Evolutionary conservation across 2,329 filamentous ascomycete genomes (phyloP).

Genomic region (Fusarium keratoplasticum): DNA sequence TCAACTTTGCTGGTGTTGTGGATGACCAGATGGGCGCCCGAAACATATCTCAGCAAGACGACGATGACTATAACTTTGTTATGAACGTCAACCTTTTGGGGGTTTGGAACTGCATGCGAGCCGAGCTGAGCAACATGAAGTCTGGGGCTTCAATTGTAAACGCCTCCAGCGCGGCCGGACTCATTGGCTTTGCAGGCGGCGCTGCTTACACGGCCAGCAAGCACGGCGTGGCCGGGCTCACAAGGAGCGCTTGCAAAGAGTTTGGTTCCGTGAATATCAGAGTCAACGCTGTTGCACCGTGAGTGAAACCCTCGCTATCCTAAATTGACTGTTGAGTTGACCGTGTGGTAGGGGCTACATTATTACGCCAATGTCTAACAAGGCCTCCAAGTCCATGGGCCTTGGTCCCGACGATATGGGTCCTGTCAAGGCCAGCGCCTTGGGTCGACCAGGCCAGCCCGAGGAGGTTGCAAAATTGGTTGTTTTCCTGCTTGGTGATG

Average conservation of each 20-base stretch:
- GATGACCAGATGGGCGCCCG: background rate
- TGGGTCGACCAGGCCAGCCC: background rate
- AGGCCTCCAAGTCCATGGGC: too few species aligned
- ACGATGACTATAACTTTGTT: background rate
- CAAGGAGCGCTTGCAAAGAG: too few species aligned
- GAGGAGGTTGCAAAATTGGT: background rate
- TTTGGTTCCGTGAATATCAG: too few species aligned
- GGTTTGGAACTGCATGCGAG: background rate
- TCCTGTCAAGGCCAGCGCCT: background rate
- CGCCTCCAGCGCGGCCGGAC: background rate
- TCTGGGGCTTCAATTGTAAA: background rate
- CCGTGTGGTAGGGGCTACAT: too few species aligned
- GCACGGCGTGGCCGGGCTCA: too few species aligned
- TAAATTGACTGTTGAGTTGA: too few species aligned
- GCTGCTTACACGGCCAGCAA: too few species aligned
- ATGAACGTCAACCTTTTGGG: background rate
- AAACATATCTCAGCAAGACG: background rate
- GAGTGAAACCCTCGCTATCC: too few species aligned
- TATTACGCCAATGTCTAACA: too few species aligned
- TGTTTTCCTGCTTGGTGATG: background rate
- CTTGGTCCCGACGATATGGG: too few species aligned
- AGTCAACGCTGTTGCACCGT: too few species aligned
- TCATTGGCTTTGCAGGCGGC: background rate
- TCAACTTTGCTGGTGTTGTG: background rate
- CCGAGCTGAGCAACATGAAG: background rate